Conservation (phyloP, 2,329 filamentous ascomycete genomes). For the Capronia americana region DNA sequence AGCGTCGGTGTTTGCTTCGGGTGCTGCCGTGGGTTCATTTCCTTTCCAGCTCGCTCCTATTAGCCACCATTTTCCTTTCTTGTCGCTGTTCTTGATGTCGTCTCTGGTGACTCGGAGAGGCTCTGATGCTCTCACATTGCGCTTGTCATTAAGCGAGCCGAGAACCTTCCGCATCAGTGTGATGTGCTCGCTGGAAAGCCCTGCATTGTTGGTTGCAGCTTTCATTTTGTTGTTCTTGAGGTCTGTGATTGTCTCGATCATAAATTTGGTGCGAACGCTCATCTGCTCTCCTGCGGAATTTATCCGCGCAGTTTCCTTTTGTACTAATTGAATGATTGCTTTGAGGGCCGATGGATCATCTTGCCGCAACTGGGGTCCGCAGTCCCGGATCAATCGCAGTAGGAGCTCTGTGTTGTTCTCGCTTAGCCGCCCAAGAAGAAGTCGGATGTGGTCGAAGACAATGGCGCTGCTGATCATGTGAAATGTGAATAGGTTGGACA, state of each 20-base stretch:
- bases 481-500: constrained; percentile 90
- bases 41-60: constrained; percentile 88
- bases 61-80: constrained; percentile 97
- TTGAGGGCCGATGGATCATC: constrained; percentile 89
- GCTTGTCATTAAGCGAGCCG: constrained; percentile 70
- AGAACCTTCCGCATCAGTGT: constrained; percentile 88
- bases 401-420: constrained; percentile 89
- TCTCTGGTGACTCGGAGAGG: constrained; percentile 80
- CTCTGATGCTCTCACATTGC: constrained; percentile 73
- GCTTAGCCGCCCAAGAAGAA: constrained; percentile 75
- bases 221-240: constrained; percentile 94
- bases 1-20: constrained; percentile 28
- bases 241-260: constrained; percentile 95
- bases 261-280: constrained; percentile 90
- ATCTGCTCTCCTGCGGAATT: constrained; percentile 68
- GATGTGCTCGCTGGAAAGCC: constrained; percentile 78
- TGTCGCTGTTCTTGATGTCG: constrained; percentile 83
- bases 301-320: constrained; percentile 70
- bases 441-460: constrained; percentile 87
- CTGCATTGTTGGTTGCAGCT: constrained; percentile 71
- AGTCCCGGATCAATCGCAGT: constrained; percentile 79
- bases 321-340: constrained; percentile 82
- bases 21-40: constrained; percentile 46
- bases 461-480: constrained; percentile 82
- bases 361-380: constrained; percentile 80